phyloP scores from a whole-genome alignment of 75 land plant genomes.

The Pseudotsuga menziesii region DNA sequence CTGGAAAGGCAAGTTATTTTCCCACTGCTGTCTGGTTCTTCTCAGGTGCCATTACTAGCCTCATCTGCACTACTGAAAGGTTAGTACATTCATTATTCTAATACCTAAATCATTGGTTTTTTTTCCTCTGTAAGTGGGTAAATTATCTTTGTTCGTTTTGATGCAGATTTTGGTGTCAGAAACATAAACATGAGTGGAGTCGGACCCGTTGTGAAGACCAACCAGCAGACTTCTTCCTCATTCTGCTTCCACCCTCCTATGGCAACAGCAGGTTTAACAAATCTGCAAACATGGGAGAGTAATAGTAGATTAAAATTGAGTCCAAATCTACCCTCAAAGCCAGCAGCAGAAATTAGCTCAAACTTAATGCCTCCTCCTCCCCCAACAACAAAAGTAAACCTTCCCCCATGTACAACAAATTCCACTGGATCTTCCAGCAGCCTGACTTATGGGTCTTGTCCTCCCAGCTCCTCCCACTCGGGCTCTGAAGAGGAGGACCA shows the following conservation, averaged over 20 bases:
- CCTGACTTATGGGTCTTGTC: conserved; percentile 2
- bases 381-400: neutral
- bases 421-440: conserved; percentile 9
- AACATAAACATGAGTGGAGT: neutral
- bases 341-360: neutral
- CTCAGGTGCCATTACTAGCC: neutral
- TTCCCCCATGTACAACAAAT: neutral
- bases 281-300: too few species aligned
- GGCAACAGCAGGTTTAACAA: neutral
- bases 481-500: conserved; percentile 48
- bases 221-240: neutral
- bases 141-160: neutral
- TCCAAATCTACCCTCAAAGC: neutral
- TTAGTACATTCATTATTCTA: neutral
- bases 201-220: neutral
- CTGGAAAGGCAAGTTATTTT: neutral
- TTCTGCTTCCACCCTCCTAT: neutral
- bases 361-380: neutral
- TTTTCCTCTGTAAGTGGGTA: neutral
- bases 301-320: too few species aligned
- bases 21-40: neutral
- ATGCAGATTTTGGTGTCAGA: conserved; percentile 1
- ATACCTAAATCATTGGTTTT: neutral
- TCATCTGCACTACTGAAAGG: neutral
- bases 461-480: conserved; percentile 12